Conservation (phyloP, 768 basidiomycete genomes). For the Leccinum disarticulatum region DNA sequence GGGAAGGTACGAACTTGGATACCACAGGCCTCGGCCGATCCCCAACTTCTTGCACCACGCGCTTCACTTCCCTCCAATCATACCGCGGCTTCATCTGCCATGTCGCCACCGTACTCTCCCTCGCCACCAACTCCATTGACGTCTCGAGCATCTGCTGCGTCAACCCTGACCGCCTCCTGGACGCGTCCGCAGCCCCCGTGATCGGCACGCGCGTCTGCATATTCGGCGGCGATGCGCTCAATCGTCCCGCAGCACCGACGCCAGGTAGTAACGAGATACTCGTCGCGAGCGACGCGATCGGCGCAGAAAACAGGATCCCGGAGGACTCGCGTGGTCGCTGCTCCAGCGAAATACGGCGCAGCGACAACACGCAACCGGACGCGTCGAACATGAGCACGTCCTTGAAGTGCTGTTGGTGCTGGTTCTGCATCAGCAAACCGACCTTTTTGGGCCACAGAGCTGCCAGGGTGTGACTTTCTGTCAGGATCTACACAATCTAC, state of each 20-base stretch:
- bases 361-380: constrained; percentile 49
- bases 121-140: constrained; percentile 36
- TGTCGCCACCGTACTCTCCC: constrained; percentile 51
- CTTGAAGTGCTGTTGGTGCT: constrained; percentile 50
- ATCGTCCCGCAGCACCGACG: constrained; percentile 42
- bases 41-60: constrained; percentile 10
- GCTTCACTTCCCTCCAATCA: constrained; percentile 56
- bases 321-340: constrained; percentile 23
- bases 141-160: constrained; percentile 37
- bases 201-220: constrained; percentile 12
- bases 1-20: constrained; percentile 16
- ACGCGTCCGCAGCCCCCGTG: constrained; percentile 25
- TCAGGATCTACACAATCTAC: too few relatives aligned
- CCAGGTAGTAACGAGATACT: constrained; percentile 69
- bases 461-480: too few relatives aligned
- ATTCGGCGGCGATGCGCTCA: constrained; percentile 28
- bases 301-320: constrained; percentile 26
- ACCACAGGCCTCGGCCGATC: constrained; percentile 5
- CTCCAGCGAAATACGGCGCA: constrained; percentile 55
- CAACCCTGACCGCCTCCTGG: constrained; percentile 32
- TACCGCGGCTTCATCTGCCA: constrained; percentile 59
- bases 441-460: too few relatives aligned
- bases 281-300: constrained; percentile 40
- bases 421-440: too few relatives aligned
- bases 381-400: constrained; percentile 73